Conservation (phyloP, 129 eudicot genomes). For the Saussurea involucrata region DNA sequence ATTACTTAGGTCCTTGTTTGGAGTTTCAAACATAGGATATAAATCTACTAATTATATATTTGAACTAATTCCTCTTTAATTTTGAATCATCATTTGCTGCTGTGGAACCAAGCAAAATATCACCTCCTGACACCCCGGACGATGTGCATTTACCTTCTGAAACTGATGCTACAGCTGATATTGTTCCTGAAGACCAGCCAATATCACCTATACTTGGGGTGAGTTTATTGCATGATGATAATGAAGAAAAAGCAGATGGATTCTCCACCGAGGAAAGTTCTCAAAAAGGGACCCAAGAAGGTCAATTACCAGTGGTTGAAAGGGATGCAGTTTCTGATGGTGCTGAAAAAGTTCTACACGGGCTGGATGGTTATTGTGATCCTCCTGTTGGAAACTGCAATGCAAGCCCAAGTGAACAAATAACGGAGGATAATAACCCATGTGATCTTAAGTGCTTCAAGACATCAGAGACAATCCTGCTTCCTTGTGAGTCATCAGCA, state of each 20-base stretch:
- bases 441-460: constrained; percentile 17
- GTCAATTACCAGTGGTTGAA: constrained; percentile 22
- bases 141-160: constrained; percentile 14
- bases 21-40: not conserved
- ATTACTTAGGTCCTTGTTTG: not conserved
- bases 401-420: constrained; percentile 27
- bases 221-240: constrained; percentile 14
- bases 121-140: constrained; percentile 19
- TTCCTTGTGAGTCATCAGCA: constrained; percentile 7
- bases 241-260: constrained; percentile 25
- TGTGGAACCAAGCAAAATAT: constrained; percentile 20
- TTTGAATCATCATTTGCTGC: constrained; percentile 29
- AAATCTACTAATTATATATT: not conserved
- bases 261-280: constrained; percentile 18
- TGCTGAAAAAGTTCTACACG: constrained; percentile 9
- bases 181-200: constrained; percentile 29
- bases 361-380: constrained; percentile 13
- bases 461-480: constrained; percentile 26
- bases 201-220: constrained; percentile 37
- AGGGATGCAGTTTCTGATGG: constrained; percentile 15
- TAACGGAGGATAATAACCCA: constrained; percentile 10
- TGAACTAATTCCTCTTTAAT: constrained; percentile 9
- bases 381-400: constrained; percentile 13
- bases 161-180: constrained; percentile 18
- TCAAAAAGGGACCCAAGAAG: constrained; percentile 18